These are phyloP conservation scores for Setomelanomma holmii DNA, from an alignment of 2,329 filamentous ascomycete genomes.

Conservation along the genomic window DNA sequence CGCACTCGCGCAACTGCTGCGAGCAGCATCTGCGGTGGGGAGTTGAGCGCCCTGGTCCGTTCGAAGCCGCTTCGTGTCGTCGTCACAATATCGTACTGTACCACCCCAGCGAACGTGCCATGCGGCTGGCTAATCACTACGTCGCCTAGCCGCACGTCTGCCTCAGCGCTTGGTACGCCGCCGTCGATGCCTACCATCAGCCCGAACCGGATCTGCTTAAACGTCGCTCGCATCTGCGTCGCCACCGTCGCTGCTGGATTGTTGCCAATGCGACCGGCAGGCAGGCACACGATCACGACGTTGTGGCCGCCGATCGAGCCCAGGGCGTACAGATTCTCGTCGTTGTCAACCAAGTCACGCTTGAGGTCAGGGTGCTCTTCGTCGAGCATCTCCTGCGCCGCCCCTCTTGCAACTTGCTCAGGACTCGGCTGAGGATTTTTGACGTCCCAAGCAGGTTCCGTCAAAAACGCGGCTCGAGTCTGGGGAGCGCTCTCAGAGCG, in stretches of 20 bases:
- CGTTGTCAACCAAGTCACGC: slow-evolving; percentile 11
- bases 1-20: neutral
- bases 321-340: slow-evolving; percentile 26
- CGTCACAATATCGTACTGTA: slow-evolving; percentile 9
- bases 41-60: neutral
- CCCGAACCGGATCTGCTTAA: slow-evolving; percentile 41
- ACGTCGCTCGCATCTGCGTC: slow-evolving; percentile 34
- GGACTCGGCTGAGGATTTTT: neutral
- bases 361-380: slow-evolving; percentile 25
- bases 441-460: neutral
- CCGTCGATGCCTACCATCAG: slow-evolving; percentile 54
- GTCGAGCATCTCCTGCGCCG: slow-evolving; percentile 3
- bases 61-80: neutral
- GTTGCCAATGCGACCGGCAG: slow-evolving; percentile 39
- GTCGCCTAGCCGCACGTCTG: slow-evolving; percentile 5
- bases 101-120: slow-evolving; percentile 7
- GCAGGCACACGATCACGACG: slow-evolving; percentile 43
- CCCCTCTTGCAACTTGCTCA: neutral
- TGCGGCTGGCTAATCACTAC: slow-evolving; percentile 2
- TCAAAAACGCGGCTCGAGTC: neutral
- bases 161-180: slow-evolving; percentile 11
- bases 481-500: neutral
- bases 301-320: slow-evolving; percentile 38
- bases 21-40: neutral
- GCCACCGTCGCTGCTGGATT: slow-evolving; percentile 38